Percentiles rank a stretch among this genome's conserved stretches.
Conservation (phyloP, 768 basidiomycete genomes). For the Amanita jacksonii region DNA sequence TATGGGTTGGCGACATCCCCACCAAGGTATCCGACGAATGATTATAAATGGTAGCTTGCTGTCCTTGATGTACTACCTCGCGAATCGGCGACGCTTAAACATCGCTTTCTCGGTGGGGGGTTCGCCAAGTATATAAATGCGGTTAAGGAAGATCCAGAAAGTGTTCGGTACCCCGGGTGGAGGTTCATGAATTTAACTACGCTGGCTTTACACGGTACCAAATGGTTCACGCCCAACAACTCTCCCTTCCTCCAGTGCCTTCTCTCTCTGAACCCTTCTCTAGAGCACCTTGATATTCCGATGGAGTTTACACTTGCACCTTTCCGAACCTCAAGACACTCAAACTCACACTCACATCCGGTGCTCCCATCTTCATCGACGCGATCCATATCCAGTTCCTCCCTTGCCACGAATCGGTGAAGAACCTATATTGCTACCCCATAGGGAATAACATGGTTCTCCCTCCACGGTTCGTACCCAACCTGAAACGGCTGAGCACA, state of each 20-base stretch:
- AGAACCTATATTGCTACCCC: conserved; percentile 38
- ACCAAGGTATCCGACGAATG: conserved; percentile 20
- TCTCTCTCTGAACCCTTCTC: conserved; percentile 18
- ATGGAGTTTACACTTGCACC: conserved; percentile 30
- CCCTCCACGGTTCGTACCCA: conserved; percentile 28
- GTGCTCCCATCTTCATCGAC: conserved; percentile 26
- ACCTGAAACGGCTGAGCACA: conserved; percentile 28
- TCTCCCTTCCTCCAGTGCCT: conserved; percentile 21
- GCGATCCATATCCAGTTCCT: conserved; percentile 30
- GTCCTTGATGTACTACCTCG: conserved; percentile 24
- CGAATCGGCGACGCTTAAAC: conserved; percentile 20
- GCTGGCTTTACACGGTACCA: conserved; percentile 20
- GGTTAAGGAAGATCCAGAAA: conserved; percentile 20
- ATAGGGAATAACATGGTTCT: conserved; percentile 22
- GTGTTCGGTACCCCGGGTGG: conserved; percentile 31
- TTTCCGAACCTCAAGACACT: conserved; percentile 34
- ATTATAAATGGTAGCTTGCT: conserved; percentile 28
- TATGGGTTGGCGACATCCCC: conserved; percentile 30
- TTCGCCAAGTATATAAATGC: conserved; percentile 30
- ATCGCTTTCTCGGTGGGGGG: conserved; percentile 26
- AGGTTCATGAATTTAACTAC: conserved; percentile 20
- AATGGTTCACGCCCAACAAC: conserved; percentile 22
- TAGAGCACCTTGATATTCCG: conserved; percentile 36
- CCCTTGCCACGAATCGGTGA: conserved; percentile 33
- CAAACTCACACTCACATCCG: conserved; percentile 31